Conservation (phyloP, 2,329 filamentous ascomycete species). For the Diplodia scrobiculata region DNA sequence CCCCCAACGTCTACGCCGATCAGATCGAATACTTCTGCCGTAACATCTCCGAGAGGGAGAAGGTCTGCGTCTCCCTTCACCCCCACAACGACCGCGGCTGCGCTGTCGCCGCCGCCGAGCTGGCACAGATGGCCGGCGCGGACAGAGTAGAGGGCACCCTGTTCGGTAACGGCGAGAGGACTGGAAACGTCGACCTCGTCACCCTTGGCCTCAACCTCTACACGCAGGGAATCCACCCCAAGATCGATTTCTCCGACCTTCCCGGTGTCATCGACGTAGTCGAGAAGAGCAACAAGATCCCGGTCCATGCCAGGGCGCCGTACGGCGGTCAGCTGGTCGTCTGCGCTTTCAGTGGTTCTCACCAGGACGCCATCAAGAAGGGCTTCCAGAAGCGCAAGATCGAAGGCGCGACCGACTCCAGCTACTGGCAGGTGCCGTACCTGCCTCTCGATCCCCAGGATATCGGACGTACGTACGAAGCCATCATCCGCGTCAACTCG, state of each 20-base stretch:
- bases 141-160: conserved; percentile 92
- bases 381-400: conserved; percentile 70
- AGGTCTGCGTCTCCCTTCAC: conserved; percentile 85
- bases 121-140: conserved; percentile 95
- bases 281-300: conserved; percentile 92
- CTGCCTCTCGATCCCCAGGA: conserved; percentile 90
- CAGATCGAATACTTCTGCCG: conserved; percentile 94
- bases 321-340: conserved; percentile 92
- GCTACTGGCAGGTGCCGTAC: conserved; percentile 83
- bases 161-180: conserved; percentile 93
- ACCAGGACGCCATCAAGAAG: conserved; percentile 97
- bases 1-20: conserved; percentile 93
- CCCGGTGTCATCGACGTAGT: conserved; percentile 83
- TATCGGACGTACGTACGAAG: conserved; percentile 96
- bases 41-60: conserved; percentile 80
- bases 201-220: conserved; percentile 92
- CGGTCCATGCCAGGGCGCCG: conserved; percentile 83
- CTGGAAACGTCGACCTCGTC: conserved; percentile 92
- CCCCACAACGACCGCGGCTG: conserved; percentile 94
- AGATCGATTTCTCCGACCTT: conserved; percentile 90
- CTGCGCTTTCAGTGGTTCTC: conserved; percentile 85
- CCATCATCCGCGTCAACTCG: conserved; percentile 95
- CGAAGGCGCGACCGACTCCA: conserved; percentile 61
- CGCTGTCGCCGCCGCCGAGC: conserved; percentile 82
- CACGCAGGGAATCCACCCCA: conserved; percentile 82